Base-by-base conservation (phyloP, 108 stramenopile species). In the Pelagomonas calceolata region DNA sequence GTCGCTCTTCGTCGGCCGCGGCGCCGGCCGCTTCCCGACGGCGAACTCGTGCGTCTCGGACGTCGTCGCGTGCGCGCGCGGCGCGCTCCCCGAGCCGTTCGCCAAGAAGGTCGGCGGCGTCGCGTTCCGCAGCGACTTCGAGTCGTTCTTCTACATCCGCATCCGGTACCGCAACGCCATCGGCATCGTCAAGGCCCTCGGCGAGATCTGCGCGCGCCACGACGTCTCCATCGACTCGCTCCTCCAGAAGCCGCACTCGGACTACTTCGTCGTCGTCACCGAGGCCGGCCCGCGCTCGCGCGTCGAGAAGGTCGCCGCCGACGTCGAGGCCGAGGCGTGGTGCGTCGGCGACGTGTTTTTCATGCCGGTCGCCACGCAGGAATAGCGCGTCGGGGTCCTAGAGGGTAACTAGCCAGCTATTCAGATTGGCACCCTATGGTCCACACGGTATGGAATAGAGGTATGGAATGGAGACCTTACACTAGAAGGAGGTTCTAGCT, bases 11-110 rank as follows among this genome's bases (percentile, higher is more conserved):
- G 89, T 89, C 70, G 92, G 92, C 66, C 88, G 90, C 74, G 92
- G 92, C 44, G 92, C 92, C 26, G 92, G 92, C 34, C 84, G 92
- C 63, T 92, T 86, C 75, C 90, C 92, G 65, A 92, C 92, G 64
- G 92, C 92, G 70, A 92, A 92, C 79, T 81, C 79, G 44, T 89
- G 88, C 67, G 75, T 92, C 71, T 90, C 89, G 69, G 92, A 92
- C 74, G 88, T 92, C 63, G 81, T 90, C n/a, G 78, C 86, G 29
- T 68, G 89, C 67, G 90, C 92, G 32, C 88, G 88, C 85, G 1
- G 10, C 7, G 21, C 21, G 21, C 21, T 60, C 21, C 51, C 51
- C 51, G 51, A 60, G 51, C 3, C 14, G 7, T 32, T 31, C 64
- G 31, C 31, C 32, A 88, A 87, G 17, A 89, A 90, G 75, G 78